A percentile compares a stretch with the other conserved stretches of the same genome.
Evolutionary conservation across 2,329 filamentous ascomycete species (phyloP).

Genomic region (Aspergillus sergii): DNA sequence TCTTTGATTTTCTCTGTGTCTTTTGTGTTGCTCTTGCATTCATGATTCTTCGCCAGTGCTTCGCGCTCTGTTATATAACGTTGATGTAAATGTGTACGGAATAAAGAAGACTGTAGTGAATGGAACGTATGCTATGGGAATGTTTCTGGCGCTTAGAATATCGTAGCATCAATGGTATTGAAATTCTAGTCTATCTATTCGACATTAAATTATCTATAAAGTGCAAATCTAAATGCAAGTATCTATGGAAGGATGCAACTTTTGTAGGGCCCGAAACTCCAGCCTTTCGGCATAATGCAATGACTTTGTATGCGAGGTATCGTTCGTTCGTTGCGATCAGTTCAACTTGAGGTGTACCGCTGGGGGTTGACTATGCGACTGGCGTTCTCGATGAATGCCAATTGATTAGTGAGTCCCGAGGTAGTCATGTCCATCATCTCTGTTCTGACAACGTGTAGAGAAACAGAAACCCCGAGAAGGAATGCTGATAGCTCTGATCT

Average conservation of each 20-base stretch:
- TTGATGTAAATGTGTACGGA: neutral
- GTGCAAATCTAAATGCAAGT: neutral
- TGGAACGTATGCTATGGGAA: neutral
- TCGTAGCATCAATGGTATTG: neutral
- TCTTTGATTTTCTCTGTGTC: neutral
- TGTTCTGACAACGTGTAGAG: neutral
- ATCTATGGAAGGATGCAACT: neutral
- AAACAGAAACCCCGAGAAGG: neutral
- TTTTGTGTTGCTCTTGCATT: neutral
- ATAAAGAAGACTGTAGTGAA: neutral
- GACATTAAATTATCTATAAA: neutral
- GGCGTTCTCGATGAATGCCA: neutral
- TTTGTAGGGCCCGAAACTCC: conserved; percentile 7
- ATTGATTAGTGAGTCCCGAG: neutral
- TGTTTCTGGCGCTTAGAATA: neutral
- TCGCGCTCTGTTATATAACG: neutral
- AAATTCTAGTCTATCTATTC: neutral
- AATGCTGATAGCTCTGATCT: neutral
- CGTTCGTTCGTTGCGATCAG: neutral
- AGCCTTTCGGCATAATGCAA: neutral
- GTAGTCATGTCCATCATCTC: neutral
- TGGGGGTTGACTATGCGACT: neutral
- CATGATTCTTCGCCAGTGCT: neutral
- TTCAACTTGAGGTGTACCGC: neutral
- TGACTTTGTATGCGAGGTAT: neutral